Base-by-base conservation (phyloP, 2,329 filamentous ascomycete species). In the Pestalotiopsis sp. region DNA sequence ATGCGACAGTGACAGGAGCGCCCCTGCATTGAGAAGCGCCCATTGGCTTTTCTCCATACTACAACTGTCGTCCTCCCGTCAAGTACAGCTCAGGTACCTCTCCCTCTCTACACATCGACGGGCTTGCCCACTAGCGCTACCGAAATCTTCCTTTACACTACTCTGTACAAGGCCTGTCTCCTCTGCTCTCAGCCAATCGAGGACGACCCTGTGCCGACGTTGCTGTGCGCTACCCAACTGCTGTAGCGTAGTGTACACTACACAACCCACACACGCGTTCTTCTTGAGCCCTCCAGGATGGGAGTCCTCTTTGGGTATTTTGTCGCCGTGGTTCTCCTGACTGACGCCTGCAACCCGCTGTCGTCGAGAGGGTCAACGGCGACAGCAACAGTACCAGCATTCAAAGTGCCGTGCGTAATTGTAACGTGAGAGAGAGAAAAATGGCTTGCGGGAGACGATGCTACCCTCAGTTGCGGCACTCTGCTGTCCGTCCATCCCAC, bases 1-100 rank as follows among this genome's bases (percentile, higher is more conserved):
- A 70, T 67, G 66, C 71, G 72, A 74, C 67, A 71, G 69, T 73
- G 72, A 71, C 74, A 75, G 73, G 73, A 74, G 73, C 71, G 71
- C 71, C 71, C 75, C 75, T 74, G 73, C 64, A 73, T 65, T 68
- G 27, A 70, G 64, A 65, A 66, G 70, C 73, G 71, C 45, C 27
- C 72, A 72, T 73, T 75, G 73, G 73, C 74, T 73, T 31, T 31
- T 31, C 27, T 31, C 27, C 27, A 31, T 31, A 9, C 6, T 72
- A 38, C 49, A n/a, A n/a, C n/a, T n/a, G 45, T 52, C 45, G 45
- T 57, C 31, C 41, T 56, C 25, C n/a, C 23, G 38, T 23, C 17
- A 64, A 20, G 61, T 64, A 64, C 61, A 45, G n/a, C 38, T 49
- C 61, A 49, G 11, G 61, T 64, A 64, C 61, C 39, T 64, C 39